Conservation (phyloP, 228 moss, liverwort and hornwort genomes). For the Sphagnum fallax region DNA sequence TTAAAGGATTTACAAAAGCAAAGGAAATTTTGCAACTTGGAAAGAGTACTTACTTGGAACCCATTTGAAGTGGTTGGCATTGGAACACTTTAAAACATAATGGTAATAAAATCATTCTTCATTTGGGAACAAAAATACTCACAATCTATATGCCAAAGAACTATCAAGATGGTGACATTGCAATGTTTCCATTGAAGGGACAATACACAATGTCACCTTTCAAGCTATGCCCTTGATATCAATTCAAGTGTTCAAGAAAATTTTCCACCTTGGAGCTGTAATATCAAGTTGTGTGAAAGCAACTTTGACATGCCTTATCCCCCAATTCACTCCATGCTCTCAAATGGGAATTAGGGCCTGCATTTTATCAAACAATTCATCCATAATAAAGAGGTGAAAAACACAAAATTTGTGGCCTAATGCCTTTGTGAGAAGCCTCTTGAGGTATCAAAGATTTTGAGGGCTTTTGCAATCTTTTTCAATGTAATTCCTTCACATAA, state of each 20-base stretch:
- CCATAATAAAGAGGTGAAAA: neutral
- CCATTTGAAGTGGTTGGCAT: neutral
- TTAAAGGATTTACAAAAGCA: no score
- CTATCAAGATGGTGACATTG: neutral
- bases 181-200: neutral
- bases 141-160: neutral
- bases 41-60: neutral
- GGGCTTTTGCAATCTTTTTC: neutral
- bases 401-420: neutral
- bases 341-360: neutral
- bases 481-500: neutral
- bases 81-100: neutral
- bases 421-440: neutral
- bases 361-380: neutral
- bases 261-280: neutral
- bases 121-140: neutral
- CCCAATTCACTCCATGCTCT: neutral
- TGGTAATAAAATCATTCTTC: neutral
- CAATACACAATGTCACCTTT: neutral
- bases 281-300: neutral
- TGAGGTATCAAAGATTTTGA: neutral
- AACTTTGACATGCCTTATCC: neutral
- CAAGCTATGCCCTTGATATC: neutral
- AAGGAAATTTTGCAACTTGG: no score
- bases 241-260: neutral